Conservation (phyloP, 2,329 filamentous ascomycete genomes). For the Talaromyces amestolkiae region DNA sequence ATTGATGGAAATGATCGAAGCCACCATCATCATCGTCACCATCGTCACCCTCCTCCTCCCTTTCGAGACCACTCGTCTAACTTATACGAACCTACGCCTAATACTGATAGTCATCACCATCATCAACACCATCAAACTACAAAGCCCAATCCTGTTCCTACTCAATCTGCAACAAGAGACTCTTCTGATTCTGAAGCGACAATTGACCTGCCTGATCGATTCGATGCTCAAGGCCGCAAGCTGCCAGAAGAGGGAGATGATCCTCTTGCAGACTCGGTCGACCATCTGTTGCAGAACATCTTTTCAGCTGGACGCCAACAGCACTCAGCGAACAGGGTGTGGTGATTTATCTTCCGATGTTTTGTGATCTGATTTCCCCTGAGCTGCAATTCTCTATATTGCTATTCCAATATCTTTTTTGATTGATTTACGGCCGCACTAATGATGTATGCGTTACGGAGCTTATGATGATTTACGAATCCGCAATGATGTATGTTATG, state of each 20-base stretch:
- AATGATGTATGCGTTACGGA: slow-evolving; percentile 11
- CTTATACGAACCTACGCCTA: slow-evolving; percentile 2
- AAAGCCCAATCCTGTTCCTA: neutral
- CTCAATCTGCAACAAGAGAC: slow-evolving; percentile 19
- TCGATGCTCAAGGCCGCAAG: slow-evolving; percentile 42
- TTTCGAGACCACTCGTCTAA: slow-evolving; percentile 19
- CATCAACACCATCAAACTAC: slow-evolving; percentile 11
- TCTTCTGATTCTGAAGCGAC: slow-evolving; percentile 43
- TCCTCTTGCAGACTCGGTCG: slow-evolving; percentile 35
- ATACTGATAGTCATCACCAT: slow-evolving; percentile 14
- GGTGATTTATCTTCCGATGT: neutral
- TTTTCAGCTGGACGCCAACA: slow-evolving; percentile 9
- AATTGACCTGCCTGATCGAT: slow-evolving; percentile 44
- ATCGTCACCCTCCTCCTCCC: slow-evolving; percentile 21
- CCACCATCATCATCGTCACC: slow-evolving; percentile 26
- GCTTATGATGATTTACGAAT: slow-evolving; percentile 10
- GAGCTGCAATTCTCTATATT: neutral
- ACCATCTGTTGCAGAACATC: slow-evolving; percentile 31
- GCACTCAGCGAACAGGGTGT: slow-evolving; percentile 4
- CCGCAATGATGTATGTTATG: slow-evolving; percentile 1
- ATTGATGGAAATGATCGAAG: slow-evolving; percentile 27
- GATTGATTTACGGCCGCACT: slow-evolving; percentile 5
- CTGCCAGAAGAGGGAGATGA: slow-evolving; percentile 35
- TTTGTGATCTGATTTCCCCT: neutral
- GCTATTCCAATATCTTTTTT: neutral